Evolutionary conservation across 139 green algal genomes (phyloP).

Genomic region (Spirogloea muscicola): DNA sequence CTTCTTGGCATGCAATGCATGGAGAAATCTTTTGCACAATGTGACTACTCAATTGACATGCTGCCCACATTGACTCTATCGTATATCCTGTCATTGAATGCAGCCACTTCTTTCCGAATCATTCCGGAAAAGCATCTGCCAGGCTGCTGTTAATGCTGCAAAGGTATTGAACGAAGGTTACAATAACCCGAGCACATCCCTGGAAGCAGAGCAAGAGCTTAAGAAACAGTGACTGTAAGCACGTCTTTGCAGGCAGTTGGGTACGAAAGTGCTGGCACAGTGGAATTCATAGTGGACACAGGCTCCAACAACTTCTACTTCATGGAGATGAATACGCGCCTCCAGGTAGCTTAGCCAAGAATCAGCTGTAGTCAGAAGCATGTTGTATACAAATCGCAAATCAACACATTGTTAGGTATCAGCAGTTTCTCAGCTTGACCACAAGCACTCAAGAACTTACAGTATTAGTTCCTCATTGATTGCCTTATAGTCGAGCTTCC

Average conservation of each 20-base stretch:
- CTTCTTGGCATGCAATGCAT: too few relatives aligned
- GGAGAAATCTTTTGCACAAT: too few relatives aligned
- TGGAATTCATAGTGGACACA: conserved; percentile 95
- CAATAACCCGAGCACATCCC: too few relatives aligned
- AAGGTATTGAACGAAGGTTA: conserved; percentile 52
- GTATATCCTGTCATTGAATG: too few relatives aligned
- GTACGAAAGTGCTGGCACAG: conserved; percentile 68
- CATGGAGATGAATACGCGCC: conserved; percentile 90
- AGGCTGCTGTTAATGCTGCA: conserved; percentile 76
- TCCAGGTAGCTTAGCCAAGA: conserved; percentile 68
- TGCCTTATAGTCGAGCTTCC: not conserved
- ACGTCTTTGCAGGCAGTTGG: conserved; percentile 76
- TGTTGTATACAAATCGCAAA: not conserved
- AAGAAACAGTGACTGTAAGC: too few relatives aligned
- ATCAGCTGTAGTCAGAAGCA: not conserved
- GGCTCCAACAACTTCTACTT: conserved; percentile 70
- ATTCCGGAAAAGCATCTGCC: conserved; percentile 81
- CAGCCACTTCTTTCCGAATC: conserved; percentile 32
- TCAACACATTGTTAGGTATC: not conserved
- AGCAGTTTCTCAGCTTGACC: not conserved
- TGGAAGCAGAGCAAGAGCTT: too few relatives aligned
- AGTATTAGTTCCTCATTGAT: conserved; percentile 9
- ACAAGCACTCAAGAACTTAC: too few relatives aligned
- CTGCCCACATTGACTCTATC: too few relatives aligned
- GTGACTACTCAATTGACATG: too few relatives aligned